phyloP scores from a whole-genome alignment of 2,329 filamentous ascomycete species.

The Onygenales sp. region DNA sequence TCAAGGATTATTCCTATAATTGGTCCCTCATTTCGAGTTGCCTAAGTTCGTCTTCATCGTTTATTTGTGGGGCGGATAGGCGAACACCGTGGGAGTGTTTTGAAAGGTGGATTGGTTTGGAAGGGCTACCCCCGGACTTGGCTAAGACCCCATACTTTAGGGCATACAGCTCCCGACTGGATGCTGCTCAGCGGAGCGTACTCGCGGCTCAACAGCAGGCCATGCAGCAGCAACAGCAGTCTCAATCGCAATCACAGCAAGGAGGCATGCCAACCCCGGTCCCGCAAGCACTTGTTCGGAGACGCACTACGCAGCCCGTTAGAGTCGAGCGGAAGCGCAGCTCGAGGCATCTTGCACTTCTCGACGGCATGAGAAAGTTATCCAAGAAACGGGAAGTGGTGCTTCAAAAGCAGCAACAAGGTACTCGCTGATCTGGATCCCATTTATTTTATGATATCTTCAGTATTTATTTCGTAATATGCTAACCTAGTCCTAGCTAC shows the following conservation, averaged over 20 bases:
- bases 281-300: constrained; percentile 47
- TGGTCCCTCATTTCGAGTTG: constrained; percentile 90
- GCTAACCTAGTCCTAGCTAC: constrained; percentile 36
- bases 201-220: constrained; percentile 47
- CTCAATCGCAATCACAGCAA: constrained; percentile 33
- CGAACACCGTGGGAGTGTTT: constrained; percentile 98
- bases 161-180: constrained; percentile 54
- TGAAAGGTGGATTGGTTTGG: constrained; percentile 87
- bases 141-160: constrained; percentile 94
- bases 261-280: constrained; percentile 33
- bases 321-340: constrained; percentile 80
- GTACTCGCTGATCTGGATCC: constrained; percentile 23
- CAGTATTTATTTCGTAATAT: constrained; percentile 8
- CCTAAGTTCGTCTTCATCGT: constrained; percentile 62
- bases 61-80: constrained; percentile 76
- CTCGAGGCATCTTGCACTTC: constrained; percentile 75
- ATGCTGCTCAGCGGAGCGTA: constrained; percentile 52
- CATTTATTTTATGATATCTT: constrained; percentile 1
- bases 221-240: constrained; percentile 40
- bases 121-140: constrained; percentile 87
- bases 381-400: constrained; percentile 87
- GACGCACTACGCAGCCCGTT: constrained; percentile 65
- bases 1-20: constrained; percentile 92
- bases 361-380: constrained; percentile 91
- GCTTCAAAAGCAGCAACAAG: constrained; percentile 78